Evolutionary conservation across 208 protist genomes (phyloP).

Genomic region (Leishmania mexicana): DNA sequence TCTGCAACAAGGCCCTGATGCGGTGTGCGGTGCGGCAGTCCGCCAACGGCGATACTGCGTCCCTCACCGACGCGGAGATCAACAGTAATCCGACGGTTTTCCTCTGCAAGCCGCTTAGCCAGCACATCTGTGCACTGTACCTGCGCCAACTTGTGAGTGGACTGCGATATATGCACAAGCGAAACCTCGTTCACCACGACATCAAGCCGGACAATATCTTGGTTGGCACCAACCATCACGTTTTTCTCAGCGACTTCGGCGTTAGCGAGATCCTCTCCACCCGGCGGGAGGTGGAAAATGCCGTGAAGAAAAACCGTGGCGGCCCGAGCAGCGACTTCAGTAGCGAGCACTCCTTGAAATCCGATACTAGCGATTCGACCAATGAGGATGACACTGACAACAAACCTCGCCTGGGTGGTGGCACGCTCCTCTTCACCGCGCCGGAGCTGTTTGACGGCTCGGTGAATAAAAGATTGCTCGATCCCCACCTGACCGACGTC

Average conservation of each 20-base stretch:
- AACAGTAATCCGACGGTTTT: conserved; percentile 35
- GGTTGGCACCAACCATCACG: conserved; percentile 51
- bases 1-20: conserved; percentile 40
- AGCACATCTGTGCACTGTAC: conserved; percentile 51
- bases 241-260: conserved; percentile 79
- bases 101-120: conserved; percentile 41
- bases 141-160: conserved; percentile 79
- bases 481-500: conserved; percentile 69
- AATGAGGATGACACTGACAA: neutral
- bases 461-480: conserved; percentile 23
- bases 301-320: conserved; percentile 3
- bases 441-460: conserved; percentile 56
- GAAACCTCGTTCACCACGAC: conserved; percentile 74
- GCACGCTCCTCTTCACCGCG: conserved; percentile 74
- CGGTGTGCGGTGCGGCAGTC: conserved; percentile 44
- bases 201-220: conserved; percentile 87
- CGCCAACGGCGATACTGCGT: conserved; percentile 7
- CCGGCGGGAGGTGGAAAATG: conserved; percentile 18
- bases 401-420: conserved; percentile 38
- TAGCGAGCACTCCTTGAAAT: neutral
- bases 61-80: conserved; percentile 39
- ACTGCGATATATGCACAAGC: conserved; percentile 80
- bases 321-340: neutral
- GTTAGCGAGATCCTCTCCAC: conserved; percentile 67
- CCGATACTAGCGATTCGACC: neutral